Percentiles rank a stretch among this genome's conserved stretches.
Evolutionary conservation across 192 early-diverging fungal species (phyloP).

Genomic region (Lunasporangiospora selenospora): DNA sequence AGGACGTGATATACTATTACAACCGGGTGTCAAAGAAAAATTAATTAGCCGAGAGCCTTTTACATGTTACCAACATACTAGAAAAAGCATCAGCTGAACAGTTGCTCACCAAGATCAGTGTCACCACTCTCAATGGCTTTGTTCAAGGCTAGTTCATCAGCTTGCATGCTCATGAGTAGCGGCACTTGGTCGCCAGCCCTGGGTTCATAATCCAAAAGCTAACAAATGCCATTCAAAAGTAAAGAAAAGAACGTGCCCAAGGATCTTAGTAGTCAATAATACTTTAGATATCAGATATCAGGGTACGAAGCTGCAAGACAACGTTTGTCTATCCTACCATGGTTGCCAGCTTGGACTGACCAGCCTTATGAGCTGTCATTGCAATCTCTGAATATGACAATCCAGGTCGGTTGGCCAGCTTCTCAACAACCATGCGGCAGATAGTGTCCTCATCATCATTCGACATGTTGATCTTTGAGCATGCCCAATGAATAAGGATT

Average conservation of each 20-base stretch:
- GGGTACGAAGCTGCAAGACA: too few relatives aligned
- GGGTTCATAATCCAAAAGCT: slow-evolving; percentile 94
- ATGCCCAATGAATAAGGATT: slow-evolving; percentile 96
- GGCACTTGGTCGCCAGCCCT: slow-evolving; percentile 95
- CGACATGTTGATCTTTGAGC: slow-evolving; percentile 89
- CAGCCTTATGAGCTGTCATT: slow-evolving; percentile 84
- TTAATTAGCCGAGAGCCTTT: neutral
- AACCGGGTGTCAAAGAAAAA: neutral
- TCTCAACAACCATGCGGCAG: slow-evolving; percentile 79
- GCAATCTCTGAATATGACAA: slow-evolving; percentile 94
- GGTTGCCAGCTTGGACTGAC: slow-evolving; percentile 84
- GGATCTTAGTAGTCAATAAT: neutral
- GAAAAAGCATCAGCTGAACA: neutral
- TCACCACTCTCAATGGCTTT: slow-evolving; percentile 96
- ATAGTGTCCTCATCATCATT: slow-evolving; percentile 90
- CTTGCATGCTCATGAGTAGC: slow-evolving; percentile 90
- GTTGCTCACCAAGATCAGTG: slow-evolving; percentile 79
- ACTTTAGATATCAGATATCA: too few relatives aligned
- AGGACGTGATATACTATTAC: slow-evolving; percentile 85
- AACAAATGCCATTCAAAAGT: slow-evolving; percentile 21
- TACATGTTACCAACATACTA: neutral
- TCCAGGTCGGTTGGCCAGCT: slow-evolving; percentile 72
- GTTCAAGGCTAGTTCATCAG: slow-evolving; percentile 85
- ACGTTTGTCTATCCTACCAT: slow-evolving; percentile 63
- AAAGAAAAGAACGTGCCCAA: neutral